Evolutionary conservation across 1,139 yeast species (phyloP).

Genomic region (Taphrina flavorubra): DNA sequence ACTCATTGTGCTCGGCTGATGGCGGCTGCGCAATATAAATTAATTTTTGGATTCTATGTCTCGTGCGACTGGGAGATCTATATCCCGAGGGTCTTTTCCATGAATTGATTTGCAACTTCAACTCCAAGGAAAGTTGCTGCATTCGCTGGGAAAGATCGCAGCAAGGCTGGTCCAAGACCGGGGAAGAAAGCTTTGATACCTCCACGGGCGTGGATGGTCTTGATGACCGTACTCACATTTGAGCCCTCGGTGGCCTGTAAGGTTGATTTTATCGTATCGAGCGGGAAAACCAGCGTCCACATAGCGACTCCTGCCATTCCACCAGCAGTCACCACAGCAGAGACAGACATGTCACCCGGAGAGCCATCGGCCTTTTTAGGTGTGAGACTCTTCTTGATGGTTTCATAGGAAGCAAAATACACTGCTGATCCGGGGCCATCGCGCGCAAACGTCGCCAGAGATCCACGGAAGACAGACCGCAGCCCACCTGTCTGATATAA

Average conservation of each 20-base stretch:
- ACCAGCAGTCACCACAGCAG: slow-evolving; percentile 89
- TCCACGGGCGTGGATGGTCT: slow-evolving; percentile 66
- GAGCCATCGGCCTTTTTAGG: slow-evolving; percentile 62
- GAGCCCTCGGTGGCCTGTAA: slow-evolving; percentile 61
- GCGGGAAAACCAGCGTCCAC: slow-evolving; percentile 97
- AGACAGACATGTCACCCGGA: slow-evolving; percentile 75
- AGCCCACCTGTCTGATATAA: slow-evolving; percentile 83
- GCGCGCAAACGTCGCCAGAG: slow-evolving; percentile 88
- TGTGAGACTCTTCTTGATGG: slow-evolving; percentile 68
- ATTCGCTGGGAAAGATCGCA: slow-evolving; percentile 95
- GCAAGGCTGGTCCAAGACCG: slow-evolving; percentile 92
- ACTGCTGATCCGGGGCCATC: slow-evolving; percentile 99
- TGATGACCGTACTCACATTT: slow-evolving; percentile 70
- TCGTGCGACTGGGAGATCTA: background rate
- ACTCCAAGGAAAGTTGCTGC: slow-evolving; percentile 98
- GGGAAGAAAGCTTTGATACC: slow-evolving; percentile 96
- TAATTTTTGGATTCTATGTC: background rate
- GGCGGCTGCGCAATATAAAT: background rate
- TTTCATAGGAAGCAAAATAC: slow-evolving; percentile 93
- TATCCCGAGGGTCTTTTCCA: slow-evolving; percentile 49
- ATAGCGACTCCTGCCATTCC: slow-evolving; percentile 94
- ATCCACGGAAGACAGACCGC: slow-evolving; percentile 84
- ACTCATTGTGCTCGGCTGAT: too few species aligned
- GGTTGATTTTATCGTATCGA: slow-evolving; percentile 91
- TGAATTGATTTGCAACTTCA: slow-evolving; percentile 77